phyloP scores from a whole-genome alignment of 306 rosid genomes.

The Cyamopsis tetragonoloba region DNA sequence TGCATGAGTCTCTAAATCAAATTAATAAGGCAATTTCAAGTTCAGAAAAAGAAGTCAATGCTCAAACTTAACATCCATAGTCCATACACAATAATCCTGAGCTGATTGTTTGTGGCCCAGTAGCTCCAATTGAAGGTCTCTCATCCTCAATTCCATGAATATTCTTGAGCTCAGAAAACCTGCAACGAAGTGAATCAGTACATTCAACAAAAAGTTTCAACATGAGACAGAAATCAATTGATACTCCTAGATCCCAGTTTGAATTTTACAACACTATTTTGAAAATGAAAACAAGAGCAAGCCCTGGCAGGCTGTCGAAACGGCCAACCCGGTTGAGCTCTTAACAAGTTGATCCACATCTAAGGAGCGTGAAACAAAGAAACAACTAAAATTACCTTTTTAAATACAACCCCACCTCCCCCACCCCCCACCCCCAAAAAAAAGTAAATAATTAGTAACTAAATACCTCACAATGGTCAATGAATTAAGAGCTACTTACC shows the following conservation, averaged over 20 bases:
- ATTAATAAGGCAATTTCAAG: slow-evolving; percentile 13
- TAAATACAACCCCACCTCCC: no score
- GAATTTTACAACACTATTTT: neutral
- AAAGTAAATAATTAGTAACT: no score
- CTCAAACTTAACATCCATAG: slow-evolving; percentile 20
- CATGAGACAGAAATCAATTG: neutral
- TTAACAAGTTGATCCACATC: no score
- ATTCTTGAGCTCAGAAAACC: slow-evolving; percentile 72
- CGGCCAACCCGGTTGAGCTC: no score
- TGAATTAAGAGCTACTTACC: neutral
- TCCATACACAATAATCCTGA: slow-evolving; percentile 76
- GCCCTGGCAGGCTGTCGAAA: no score
- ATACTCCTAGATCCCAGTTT: slow-evolving; percentile 4
- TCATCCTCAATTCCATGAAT: slow-evolving; percentile 85
- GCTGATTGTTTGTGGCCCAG: slow-evolving; percentile 76
- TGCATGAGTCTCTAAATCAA: slow-evolving; percentile 40
- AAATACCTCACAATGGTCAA: no score
- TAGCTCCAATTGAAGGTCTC: slow-evolving; percentile 40
- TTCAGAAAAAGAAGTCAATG: neutral
- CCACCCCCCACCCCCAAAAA: neutral
- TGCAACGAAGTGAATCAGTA: slow-evolving; percentile 32
- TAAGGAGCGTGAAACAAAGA: no score
- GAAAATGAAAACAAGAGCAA: no score
- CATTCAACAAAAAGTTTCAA: slow-evolving; percentile 4
- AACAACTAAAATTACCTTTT: no score